phyloP scores from a whole-genome alignment of 2,329 filamentous ascomycete genomes.

The Hypocrella siamensis region DNA sequence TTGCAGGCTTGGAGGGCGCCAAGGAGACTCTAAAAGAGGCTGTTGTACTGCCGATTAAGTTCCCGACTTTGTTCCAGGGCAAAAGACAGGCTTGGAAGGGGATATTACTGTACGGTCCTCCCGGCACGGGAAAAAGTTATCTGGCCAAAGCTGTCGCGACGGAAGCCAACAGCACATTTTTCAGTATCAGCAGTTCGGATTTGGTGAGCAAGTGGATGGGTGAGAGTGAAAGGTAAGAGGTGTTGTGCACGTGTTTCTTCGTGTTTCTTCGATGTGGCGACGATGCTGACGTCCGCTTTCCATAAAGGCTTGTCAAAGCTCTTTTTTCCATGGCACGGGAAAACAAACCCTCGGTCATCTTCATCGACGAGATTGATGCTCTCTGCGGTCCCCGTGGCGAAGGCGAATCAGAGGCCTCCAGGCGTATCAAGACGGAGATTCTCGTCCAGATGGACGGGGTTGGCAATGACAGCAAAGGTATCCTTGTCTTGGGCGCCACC shows the following conservation, averaged over 20 bases:
- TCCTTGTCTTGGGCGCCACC: conserved; percentile 87
- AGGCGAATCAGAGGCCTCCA: conserved; percentile 92
- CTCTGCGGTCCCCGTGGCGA: conserved; percentile 85
- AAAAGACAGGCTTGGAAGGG: conserved; percentile 98
- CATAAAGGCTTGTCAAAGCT: conserved; percentile 70
- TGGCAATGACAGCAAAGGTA: conserved; percentile 84
- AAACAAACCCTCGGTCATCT: conserved; percentile 96
- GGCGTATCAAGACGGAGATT: conserved; percentile 96
- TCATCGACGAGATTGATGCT: conserved; percentile 96
- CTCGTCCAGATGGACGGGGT: conserved; percentile 99
- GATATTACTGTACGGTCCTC: conserved; percentile 88
- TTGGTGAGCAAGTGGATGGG: conserved; percentile 99
- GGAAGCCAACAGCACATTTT: conserved; percentile 97
- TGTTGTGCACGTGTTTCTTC: neutral
- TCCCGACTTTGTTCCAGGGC: conserved; percentile 88
- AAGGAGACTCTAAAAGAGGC: conserved; percentile 98
- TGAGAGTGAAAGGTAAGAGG: conserved; percentile 86
- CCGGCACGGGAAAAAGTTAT: conserved; percentile 95
- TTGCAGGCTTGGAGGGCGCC: conserved; percentile 81
- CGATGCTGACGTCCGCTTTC: conserved; percentile 7
- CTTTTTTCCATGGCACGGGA: conserved; percentile 96
- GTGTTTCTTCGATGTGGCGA: neutral
- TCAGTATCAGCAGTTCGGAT: conserved; percentile 94
- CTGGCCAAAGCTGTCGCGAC: conserved; percentile 94
- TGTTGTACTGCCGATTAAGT: conserved; percentile 94